Evolutionary conservation across 345 rosid species (phyloP).

Genomic region (Populus alba): DNA sequence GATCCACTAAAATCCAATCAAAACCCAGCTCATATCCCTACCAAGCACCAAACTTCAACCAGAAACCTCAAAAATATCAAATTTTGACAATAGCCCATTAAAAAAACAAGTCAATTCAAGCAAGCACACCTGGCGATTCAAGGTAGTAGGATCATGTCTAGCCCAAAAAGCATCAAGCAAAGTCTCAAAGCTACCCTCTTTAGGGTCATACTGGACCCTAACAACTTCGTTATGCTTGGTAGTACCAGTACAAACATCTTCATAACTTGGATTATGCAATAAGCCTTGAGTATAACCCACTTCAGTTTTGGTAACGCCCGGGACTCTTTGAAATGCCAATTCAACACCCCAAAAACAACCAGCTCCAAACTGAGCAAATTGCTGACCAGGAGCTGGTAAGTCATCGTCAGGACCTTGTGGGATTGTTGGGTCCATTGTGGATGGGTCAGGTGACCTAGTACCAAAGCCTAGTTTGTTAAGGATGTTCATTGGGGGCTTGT

Average conservation of each 20-base stretch:
- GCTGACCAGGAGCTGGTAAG: conserved; percentile 67
- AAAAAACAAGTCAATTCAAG: background rate
- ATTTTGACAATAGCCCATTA: background rate
- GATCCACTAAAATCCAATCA: background rate
- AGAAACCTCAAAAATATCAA: background rate
- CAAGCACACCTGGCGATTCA: conserved; percentile 77
- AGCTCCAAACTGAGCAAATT: conserved; percentile 82
- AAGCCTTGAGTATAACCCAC: conserved; percentile 79
- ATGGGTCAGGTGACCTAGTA: conserved; percentile 40
- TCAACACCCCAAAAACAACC: conserved; percentile 99
- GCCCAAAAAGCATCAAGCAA: conserved; percentile 85
- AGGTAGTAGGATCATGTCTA: conserved; percentile 87
- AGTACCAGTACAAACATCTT: conserved; percentile 74
- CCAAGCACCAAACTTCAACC: background rate
- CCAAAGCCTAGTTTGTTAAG: conserved; percentile 87
- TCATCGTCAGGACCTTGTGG: conserved; percentile 74
- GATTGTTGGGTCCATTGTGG: conserved; percentile 56
- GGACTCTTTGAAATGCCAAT: conserved; percentile 76
- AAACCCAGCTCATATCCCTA: background rate
- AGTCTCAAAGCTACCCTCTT: conserved; percentile 58
- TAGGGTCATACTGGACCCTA: conserved; percentile 85
- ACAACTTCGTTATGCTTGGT: conserved; percentile 72
- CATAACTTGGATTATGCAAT: conserved; percentile 62
- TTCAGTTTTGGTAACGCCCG: conserved; percentile 78
- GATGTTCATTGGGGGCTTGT: conserved; percentile 64